Evolutionary conservation across 345 rosid species (phyloP).

Genomic region (Hypericum androsaemum): DNA sequence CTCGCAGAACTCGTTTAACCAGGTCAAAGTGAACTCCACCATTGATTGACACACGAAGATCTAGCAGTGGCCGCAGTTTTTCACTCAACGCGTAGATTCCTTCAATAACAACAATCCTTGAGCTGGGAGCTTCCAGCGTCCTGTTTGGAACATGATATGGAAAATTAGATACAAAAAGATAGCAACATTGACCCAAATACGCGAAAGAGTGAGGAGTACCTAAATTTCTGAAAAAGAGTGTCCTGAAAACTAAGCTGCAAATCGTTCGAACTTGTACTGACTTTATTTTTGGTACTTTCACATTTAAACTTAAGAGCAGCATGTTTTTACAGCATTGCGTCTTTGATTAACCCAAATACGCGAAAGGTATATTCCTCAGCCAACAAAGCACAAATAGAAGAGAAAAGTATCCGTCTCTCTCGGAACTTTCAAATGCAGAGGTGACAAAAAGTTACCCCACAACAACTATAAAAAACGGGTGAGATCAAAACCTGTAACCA

Average conservation of each 20-base stretch:
- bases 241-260: not conserved
- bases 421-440: no score
- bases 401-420: no score
- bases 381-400: no score
- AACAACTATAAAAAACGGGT: not conserved
- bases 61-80: slow-evolving; percentile 72
- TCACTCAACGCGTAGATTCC: slow-evolving; percentile 94
- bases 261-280: no score
- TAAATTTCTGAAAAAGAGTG: no score
- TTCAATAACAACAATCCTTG: slow-evolving; percentile 86
- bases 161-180: slow-evolving; percentile 10
- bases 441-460: no score
- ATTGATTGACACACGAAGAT: slow-evolving; percentile 93
- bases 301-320: no score
- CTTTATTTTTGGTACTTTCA: no score
- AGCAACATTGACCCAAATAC: not conserved
- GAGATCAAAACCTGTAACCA: slow-evolving; percentile 62
- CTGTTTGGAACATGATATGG: slow-evolving; percentile 31
- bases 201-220: no score
- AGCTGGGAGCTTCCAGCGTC: slow-evolving; percentile 83
- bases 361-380: no score
- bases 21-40: slow-evolving; percentile 98
- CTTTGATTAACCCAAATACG: no score
- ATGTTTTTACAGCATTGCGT: no score
- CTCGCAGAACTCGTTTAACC: slow-evolving; percentile 89